Evolutionary conservation across 106 monocot genomes (phyloP).

Genomic region (Triglochin maritima): DNA sequence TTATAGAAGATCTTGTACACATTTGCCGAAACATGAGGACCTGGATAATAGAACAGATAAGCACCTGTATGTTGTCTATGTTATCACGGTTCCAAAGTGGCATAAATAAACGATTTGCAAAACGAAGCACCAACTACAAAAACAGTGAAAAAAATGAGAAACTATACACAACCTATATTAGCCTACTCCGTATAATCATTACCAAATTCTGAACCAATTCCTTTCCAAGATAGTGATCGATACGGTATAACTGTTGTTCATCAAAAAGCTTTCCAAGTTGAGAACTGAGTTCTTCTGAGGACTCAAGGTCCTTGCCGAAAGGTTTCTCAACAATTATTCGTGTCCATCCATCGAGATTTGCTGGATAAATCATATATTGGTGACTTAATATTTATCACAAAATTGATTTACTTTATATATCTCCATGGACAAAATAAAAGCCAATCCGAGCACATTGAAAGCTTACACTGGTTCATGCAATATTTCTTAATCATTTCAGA

Average conservation of each 20-base stretch:
- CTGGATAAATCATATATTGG: slow-evolving; percentile 19
- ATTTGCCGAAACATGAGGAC: background rate
- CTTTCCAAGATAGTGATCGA: slow-evolving; percentile 89
- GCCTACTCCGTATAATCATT: background rate
- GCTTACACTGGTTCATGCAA: slow-evolving; percentile 88
- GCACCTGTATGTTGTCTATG: slow-evolving; percentile 76
- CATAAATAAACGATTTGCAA: slow-evolving; percentile 87
- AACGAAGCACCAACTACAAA: slow-evolving; percentile 77
- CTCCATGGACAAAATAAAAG: background rate
- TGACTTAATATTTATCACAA: background rate
- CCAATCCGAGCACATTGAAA: background rate
- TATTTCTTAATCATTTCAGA: slow-evolving; percentile 83
- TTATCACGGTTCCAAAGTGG: slow-evolving; percentile 95
- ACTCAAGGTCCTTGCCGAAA: slow-evolving; percentile 70
- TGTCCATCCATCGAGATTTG: slow-evolving; percentile 63
- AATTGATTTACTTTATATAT: background rate
- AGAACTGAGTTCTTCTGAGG: slow-evolving; percentile 70
- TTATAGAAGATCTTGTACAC: background rate
- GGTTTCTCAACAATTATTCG: slow-evolving; percentile 89
- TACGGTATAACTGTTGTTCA: slow-evolving; percentile 75
- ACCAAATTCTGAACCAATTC: slow-evolving; percentile 93
- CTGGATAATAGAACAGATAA: background rate
- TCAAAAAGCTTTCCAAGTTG: slow-evolving; percentile 83
- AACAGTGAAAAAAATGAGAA: background rate
- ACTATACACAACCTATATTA: background rate